Evolutionary conservation across 495 filamentous ascomycete species (phyloP).

Genomic region (Penicillium diatomitis): DNA sequence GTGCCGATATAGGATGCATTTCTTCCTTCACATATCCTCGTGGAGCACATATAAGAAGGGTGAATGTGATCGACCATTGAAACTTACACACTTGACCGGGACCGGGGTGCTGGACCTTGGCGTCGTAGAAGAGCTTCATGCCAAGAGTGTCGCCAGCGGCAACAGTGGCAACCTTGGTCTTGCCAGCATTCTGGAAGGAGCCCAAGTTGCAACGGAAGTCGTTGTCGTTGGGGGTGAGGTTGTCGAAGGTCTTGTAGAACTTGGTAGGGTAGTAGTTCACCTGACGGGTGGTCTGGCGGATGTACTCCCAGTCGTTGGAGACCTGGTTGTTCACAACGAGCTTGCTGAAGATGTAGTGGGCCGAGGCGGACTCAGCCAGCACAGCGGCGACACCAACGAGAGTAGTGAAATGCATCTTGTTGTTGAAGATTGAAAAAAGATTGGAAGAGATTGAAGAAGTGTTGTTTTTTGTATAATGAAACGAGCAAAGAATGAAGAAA

Average conservation of each 20-base stretch:
- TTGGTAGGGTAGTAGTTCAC: conserved; percentile 14
- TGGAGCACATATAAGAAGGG: too few species aligned
- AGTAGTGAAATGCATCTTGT: conserved; percentile 4
- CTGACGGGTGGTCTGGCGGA: conserved; percentile 13
- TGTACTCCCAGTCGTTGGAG: conserved; percentile 14
- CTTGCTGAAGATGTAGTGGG: conserved; percentile 18
- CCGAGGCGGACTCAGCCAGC: conserved; percentile 5
- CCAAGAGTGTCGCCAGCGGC: conserved; percentile 13
- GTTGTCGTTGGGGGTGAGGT: conserved; percentile 12
- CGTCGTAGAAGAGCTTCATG: conserved; percentile 16
- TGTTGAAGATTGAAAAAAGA: neutral
- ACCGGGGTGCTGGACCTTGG: conserved; percentile 10
- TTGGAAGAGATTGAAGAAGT: neutral
- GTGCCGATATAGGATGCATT: too few species aligned
- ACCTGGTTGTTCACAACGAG: conserved; percentile 6
- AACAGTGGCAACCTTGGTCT: conserved; percentile 15
- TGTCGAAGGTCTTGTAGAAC: conserved; percentile 10
- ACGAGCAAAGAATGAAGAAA: too few species aligned
- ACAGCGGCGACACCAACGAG: conserved; percentile 2
- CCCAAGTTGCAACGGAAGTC: conserved; percentile 18
- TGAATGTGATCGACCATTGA: conserved; percentile 4
- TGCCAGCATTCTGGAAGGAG: conserved; percentile 12
- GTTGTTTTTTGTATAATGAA: too few species aligned
- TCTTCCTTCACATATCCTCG: too few species aligned
- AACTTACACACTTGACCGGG: conserved; percentile 16